Evolutionary conservation across 345 rosid genomes (phyloP), one percentile per base, ranked within the genome.

Genomic region (Bretschneidera sinensis): DNA sequence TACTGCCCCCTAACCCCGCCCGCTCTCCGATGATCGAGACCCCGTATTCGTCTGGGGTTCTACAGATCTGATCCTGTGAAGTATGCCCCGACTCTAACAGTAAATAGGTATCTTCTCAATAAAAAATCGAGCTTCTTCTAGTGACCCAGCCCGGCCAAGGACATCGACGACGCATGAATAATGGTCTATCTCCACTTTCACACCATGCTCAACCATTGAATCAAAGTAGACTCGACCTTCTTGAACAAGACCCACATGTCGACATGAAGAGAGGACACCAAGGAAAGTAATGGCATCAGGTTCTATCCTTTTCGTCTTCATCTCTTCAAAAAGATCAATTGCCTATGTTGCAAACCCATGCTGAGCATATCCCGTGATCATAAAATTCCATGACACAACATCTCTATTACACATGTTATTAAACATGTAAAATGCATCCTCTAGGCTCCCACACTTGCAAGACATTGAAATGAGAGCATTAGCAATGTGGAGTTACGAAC

Each of bases 401-500:
- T 92, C 97, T 74, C 67, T 84, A 17, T 73, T 74, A 9, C 9
- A 6, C 69, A 76, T 77, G 52, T 51, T 67, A 14, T 78, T 68
- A 58, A 87, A 92, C n/a, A n/a, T 57, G 63, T 47, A 43, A 0
- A 70, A 39, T 5, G 92, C 90, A 34, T 81, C 87, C n/a, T n/a
- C n/a, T n/a, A n/a, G n/a, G n/a, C 66, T 78, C 2, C 96, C 99
- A 54, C 90, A 80, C 68, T 94, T 90, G 51, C 85, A 85, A 69
- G 87, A 94, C 97, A 88, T 84, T 0, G 99, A 87, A 50, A 90
- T 62, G 33, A 94, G 87, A 71, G 96, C 75, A 71, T 90, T 94
- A 51, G 84, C 73, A 65, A 87, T 70, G 59, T 79, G 88, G 22
- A 79, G 64, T 69, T 79, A 78, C 2, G 83, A 73, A 61, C 70